phyloP scores from a whole-genome alignment of 1,284 basidiomycete species.

The Ustilago hordei region DNA sequence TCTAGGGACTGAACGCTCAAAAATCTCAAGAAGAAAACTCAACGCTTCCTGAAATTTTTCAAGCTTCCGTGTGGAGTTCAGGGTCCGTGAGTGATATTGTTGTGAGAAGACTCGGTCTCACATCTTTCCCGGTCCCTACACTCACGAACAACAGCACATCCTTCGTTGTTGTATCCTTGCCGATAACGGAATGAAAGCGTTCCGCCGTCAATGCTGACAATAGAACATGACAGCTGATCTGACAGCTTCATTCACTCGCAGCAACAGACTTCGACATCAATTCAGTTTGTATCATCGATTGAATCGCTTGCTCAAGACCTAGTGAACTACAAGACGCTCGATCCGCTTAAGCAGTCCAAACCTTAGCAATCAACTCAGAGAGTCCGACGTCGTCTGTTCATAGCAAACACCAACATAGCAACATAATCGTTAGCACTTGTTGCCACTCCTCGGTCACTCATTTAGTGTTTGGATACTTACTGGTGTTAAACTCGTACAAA shows the following conservation, averaged over 20 bases:
- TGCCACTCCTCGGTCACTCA: neutral
- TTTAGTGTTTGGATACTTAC: constrained; percentile 34
- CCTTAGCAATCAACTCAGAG: constrained; percentile 78
- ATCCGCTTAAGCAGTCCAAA: constrained; percentile 75
- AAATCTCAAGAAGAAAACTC: constrained; percentile 30
- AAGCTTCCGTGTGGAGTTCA: constrained; percentile 42
- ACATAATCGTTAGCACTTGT: constrained; percentile 18
- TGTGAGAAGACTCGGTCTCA: constrained; percentile 8
- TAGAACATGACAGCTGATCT: too few species aligned
- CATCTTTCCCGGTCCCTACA: neutral
- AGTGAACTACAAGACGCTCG: neutral
- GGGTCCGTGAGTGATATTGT: constrained; percentile 17
- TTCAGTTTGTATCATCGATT: neutral
- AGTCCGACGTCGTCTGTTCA: constrained; percentile 82
- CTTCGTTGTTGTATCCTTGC: too few species aligned
- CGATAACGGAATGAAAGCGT: too few species aligned
- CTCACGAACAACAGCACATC: neutral
- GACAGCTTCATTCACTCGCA: neutral
- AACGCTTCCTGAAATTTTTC: constrained; percentile 28
- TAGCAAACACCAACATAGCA: neutral
- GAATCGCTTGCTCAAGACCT: constrained; percentile 16
- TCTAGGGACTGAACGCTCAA: neutral
- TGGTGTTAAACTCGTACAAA: constrained; percentile 76
- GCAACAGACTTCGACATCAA: neutral
- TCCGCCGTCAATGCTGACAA: too few species aligned